A percentile compares a stretch with the other conserved stretches of the same genome.
phyloP scores from a whole-genome alignment of 2,329 filamentous ascomycete genomes.

The Calycina herbarum region DNA sequence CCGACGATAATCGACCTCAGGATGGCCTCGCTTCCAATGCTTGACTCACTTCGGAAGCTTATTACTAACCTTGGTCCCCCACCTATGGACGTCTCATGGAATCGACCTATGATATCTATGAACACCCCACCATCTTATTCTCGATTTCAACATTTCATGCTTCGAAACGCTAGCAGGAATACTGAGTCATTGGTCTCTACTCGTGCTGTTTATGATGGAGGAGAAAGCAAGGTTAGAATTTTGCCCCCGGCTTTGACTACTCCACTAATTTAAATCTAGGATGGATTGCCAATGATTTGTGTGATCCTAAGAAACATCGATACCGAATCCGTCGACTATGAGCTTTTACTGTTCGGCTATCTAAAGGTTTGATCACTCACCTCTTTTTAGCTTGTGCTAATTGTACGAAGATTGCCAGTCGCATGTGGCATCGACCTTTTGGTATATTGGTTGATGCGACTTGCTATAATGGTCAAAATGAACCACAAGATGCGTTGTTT shows the following conservation, averaged over 20 bases:
- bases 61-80: conserved; percentile 68
- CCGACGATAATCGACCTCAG: conserved; percentile 54
- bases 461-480: conserved; percentile 67
- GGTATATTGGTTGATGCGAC: conserved; percentile 68
- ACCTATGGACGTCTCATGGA: conserved; percentile 68
- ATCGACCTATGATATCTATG: conserved; percentile 62
- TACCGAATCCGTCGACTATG: conserved; percentile 63
- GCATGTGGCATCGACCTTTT: conserved; percentile 69
- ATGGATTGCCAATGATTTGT: conserved; percentile 68
- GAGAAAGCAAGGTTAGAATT: conserved; percentile 60
- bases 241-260: neutral
- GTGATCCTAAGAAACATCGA: conserved; percentile 69
- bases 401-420: conserved; percentile 59
- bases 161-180: conserved; percentile 65
- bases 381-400: neutral
- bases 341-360: conserved; percentile 66
- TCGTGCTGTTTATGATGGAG: conserved; percentile 68
- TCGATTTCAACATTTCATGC: conserved; percentile 71
- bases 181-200: conserved; percentile 64
- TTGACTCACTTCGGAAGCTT: conserved; percentile 60
- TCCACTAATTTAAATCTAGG: conserved; percentile 42
- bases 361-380: conserved; percentile 52
- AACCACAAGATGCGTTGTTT: conserved; percentile 65
- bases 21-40: conserved; percentile 54
- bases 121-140: conserved; percentile 66